Conservation (phyloP, 2,329 filamentous ascomycete species). For the Exophiala aquamarina region DNA sequence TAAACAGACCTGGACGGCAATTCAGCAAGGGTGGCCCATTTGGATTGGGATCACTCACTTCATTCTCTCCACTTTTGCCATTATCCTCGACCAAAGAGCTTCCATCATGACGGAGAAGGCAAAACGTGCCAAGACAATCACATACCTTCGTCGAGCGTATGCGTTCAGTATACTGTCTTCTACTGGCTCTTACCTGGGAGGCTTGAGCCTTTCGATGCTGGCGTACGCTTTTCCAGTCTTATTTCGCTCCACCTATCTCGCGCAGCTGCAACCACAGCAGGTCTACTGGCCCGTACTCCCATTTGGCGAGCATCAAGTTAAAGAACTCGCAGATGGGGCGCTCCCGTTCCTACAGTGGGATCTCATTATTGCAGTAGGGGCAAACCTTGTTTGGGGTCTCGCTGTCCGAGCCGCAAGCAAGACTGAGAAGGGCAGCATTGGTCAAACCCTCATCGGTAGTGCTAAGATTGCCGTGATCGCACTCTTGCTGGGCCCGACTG, state of each 20-base stretch:
- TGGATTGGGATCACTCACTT: constrained; percentile 45
- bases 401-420: constrained; percentile 36
- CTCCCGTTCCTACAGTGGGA: constrained; percentile 53
- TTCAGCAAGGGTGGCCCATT: constrained; percentile 54
- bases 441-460: constrained; percentile 31
- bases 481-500: constrained; percentile 44
- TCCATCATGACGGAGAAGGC: constrained; percentile 21
- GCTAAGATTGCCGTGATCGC: constrained; percentile 38
- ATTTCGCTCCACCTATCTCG: constrained; percentile 35
- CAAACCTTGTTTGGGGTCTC: constrained; percentile 48
- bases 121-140: constrained; percentile 31
- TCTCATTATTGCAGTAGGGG: constrained; percentile 42
- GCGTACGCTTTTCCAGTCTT: constrained; percentile 38
- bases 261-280: constrained; percentile 37
- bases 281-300: constrained; percentile 42
- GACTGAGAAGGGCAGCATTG: constrained; percentile 28
- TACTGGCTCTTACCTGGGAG: constrained; percentile 41
- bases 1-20: constrained; percentile 49
- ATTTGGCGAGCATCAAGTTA: constrained; percentile 30
- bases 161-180: constrained; percentile 42
- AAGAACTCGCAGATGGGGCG: constrained; percentile 41
- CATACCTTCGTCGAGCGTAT: constrained; percentile 40
- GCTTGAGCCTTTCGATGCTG: constrained; percentile 41
- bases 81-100: constrained; percentile 30
- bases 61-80: constrained; percentile 30